These are phyloP conservation scores for Syncephalastrum monosporum DNA, from an alignment of 371 early-diverging fungal species.

Conservation along the genomic window DNA sequence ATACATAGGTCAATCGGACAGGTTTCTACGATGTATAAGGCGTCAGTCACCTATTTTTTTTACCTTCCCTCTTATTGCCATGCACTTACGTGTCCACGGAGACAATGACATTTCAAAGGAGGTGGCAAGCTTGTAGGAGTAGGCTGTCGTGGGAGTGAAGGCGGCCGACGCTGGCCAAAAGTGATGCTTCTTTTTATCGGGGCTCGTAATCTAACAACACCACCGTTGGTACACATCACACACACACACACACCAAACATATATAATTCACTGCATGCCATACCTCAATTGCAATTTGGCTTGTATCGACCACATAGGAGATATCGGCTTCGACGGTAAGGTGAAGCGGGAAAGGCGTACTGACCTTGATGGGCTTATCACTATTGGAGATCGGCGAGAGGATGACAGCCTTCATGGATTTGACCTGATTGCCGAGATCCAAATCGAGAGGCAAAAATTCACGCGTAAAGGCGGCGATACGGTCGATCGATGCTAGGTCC, in stretches of 20 bases:
- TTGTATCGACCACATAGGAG: slow-evolving; percentile 30
- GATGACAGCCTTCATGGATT: slow-evolving; percentile 37
- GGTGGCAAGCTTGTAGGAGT: slow-evolving; percentile 34
- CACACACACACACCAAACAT: background rate
- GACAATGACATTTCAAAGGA: slow-evolving; percentile 16
- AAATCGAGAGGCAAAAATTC: slow-evolving; percentile 35
- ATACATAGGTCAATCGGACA: too few species aligned
- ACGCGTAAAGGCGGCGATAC: background rate
- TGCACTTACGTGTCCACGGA: too few species aligned
- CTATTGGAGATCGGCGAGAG: slow-evolving; percentile 34
- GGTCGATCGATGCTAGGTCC: background rate
- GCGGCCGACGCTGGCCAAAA: slow-evolving; percentile 43
- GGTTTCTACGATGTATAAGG: too few species aligned
- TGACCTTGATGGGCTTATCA: slow-evolving; percentile 41
- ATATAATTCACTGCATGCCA: background rate
- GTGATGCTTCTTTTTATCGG: slow-evolving; percentile 31
- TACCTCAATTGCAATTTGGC: slow-evolving; percentile 44
- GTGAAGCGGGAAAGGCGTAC: slow-evolving; percentile 26
- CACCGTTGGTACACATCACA: too few species aligned
- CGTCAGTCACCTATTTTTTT: too few species aligned
- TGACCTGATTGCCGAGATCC: slow-evolving; percentile 30
- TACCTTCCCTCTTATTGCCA: too few species aligned
- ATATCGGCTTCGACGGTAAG: slow-evolving; percentile 43
- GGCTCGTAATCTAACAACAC: slow-evolving; percentile 30
- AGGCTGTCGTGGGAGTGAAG: slow-evolving; percentile 37